Percentiles rank a stretch among this genome's conserved stretches.
phyloP scores from a whole-genome alignment of 352 stramenopile species.

The Phytopythium delawarense region DNA sequence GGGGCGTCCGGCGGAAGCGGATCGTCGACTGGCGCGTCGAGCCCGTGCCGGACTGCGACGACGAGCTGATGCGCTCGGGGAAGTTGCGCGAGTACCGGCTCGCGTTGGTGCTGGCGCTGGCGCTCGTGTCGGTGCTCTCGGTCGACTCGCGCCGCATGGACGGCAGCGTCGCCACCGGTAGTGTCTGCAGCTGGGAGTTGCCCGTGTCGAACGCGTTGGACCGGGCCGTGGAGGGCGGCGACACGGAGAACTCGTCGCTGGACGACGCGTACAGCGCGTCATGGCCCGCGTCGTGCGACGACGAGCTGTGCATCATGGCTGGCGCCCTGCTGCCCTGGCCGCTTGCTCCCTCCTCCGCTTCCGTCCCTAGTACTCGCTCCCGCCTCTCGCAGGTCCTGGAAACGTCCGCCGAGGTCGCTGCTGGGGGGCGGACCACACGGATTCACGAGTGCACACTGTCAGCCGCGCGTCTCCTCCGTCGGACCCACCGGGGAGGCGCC shows the following conservation, averaged over 20 bases:
- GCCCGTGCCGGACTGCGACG: slow-evolving; percentile 14
- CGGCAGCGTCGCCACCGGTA: slow-evolving; percentile 17
- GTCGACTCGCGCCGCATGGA: slow-evolving; percentile 20
- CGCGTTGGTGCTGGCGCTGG: slow-evolving; percentile 3
- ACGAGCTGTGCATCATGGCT: slow-evolving; percentile 5
- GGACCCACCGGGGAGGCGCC: too few relatives aligned
- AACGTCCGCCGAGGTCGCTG: not conserved
- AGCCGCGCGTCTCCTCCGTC: not conserved
- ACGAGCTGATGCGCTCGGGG: slow-evolving; percentile 18
- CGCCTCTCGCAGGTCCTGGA: not conserved
- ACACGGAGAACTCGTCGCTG: slow-evolving; percentile 17
- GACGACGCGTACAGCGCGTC: slow-evolving; percentile 9
- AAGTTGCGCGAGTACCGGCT: slow-evolving; percentile 3
- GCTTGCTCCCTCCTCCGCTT: not conserved
- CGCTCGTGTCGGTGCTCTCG: slow-evolving; percentile 13
- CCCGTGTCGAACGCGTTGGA: slow-evolving; percentile 8
- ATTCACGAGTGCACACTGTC: not conserved
- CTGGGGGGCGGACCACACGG: not conserved
- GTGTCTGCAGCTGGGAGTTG: slow-evolving; percentile 6
- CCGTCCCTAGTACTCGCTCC: not conserved
- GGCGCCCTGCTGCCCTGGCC: not conserved
- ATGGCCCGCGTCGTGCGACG: not conserved
- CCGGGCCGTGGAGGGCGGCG: slow-evolving; percentile 11
- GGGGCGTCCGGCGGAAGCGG: slow-evolving; percentile 23
- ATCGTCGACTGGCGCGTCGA: slow-evolving; percentile 14